Evolutionary conservation across 495 filamentous ascomycete genomes (phyloP).

Genomic region (Xylona heveae): DNA sequence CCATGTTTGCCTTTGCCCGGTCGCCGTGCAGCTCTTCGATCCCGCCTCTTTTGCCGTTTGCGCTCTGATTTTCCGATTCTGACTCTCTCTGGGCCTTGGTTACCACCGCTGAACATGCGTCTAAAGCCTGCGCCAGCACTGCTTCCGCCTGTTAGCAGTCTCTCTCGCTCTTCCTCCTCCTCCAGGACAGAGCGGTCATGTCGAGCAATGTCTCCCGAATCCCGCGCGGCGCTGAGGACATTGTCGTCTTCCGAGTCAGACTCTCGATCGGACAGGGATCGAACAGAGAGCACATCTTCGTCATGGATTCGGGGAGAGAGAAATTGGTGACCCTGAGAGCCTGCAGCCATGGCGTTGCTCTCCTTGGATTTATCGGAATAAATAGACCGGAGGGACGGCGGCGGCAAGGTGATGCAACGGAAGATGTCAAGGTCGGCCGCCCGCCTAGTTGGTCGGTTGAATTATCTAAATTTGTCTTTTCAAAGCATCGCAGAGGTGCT

Average conservation of each 20-base stretch:
- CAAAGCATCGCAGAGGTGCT: too few species aligned
- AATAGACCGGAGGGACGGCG: too few species aligned
- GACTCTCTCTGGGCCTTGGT: constrained; percentile 1
- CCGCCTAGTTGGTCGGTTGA: too few species aligned
- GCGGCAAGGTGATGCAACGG: too few species aligned
- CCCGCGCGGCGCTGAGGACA: constrained; percentile 36
- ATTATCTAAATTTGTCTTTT: too few species aligned
- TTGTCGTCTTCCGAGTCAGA: constrained; percentile 61
- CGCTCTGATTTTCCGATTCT: constrained; percentile 2
- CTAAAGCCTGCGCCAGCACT: constrained; percentile 27
- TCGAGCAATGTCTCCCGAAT: constrained; percentile 44
- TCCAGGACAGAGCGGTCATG: constrained; percentile 59
- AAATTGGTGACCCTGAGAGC: too few species aligned
- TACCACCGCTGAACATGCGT: constrained; percentile 21
- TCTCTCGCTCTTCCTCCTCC: constrained; percentile 77
- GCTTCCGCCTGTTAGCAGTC: constrained; percentile 35
- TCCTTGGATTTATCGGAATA: too few species aligned
- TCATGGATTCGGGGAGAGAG: constrained; percentile 45
- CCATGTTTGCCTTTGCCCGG: too few species aligned
- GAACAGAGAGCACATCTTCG: constrained; percentile 42
- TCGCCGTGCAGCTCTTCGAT: not conserved
- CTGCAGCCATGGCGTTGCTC: too few species aligned
- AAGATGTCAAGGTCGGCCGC: too few species aligned
- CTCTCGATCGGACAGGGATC: constrained; percentile 48
- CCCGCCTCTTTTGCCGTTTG: too few species aligned